Percentiles rank a stretch among this genome's conserved stretches.
Evolutionary conservation across 495 filamentous ascomycete genomes (phyloP).

Genomic region (Pseudevernia furfuracea): DNA sequence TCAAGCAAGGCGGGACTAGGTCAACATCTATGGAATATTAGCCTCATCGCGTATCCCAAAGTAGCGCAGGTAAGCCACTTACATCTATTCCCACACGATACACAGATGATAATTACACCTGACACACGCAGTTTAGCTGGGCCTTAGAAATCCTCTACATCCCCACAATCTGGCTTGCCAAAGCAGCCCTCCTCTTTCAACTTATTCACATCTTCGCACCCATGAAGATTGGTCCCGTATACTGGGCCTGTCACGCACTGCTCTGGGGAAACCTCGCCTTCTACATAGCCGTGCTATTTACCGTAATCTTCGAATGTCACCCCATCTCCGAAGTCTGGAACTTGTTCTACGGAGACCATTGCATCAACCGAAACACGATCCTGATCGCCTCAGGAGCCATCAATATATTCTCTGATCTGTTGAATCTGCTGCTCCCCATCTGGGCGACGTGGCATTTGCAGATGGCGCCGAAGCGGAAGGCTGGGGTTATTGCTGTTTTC

Average conservation of each 20-base stretch:
- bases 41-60: too few species aligned
- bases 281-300: constrained; percentile 13
- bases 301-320: constrained; percentile 21
- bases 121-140: constrained; percentile 17
- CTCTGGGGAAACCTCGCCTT: constrained; percentile 20
- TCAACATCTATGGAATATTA: too few species aligned
- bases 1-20: too few species aligned
- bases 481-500: constrained; percentile 11
- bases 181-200: constrained; percentile 21
- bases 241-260: constrained; percentile 19
- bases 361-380: not conserved
- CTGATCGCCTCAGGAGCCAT: constrained; percentile 8
- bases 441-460: constrained; percentile 23
- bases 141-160: constrained; percentile 20
- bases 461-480: constrained; percentile 13
- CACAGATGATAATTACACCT: too few species aligned
- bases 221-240: constrained; percentile 16
- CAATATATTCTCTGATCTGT: constrained; percentile 21
- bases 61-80: too few species aligned
- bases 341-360: not conserved
- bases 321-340: constrained; percentile 16
- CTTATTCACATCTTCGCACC: constrained; percentile 25
- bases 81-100: too few species aligned
- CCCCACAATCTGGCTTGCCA: constrained; percentile 12
- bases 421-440: constrained; percentile 16